phyloP scores from a whole-genome alignment of 1,139 yeast species.

The Geotrichum histeridarum region DNA sequence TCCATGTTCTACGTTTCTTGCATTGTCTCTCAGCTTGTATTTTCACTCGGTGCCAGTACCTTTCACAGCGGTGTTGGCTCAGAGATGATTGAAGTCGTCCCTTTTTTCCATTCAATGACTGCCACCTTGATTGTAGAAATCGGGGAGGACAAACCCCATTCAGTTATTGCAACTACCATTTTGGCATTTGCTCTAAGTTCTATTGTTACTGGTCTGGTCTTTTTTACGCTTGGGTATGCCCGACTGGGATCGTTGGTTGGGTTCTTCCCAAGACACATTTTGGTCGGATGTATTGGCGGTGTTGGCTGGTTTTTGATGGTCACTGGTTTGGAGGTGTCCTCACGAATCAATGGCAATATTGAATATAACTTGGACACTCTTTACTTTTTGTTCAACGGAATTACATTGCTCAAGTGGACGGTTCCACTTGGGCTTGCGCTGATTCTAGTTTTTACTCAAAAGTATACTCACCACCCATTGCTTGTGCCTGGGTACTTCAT shows the following conservation, averaged over 20 bases:
- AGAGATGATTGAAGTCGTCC: slow-evolving; percentile 97
- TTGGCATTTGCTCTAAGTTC: slow-evolving; percentile 80
- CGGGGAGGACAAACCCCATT: slow-evolving; percentile 51
- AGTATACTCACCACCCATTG: slow-evolving; percentile 64
- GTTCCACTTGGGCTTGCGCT: slow-evolving; percentile 63
- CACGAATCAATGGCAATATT: slow-evolving; percentile 70
- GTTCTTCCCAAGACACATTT: slow-evolving; percentile 90
- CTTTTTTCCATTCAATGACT: slow-evolving; percentile 96
- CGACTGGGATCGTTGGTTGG: slow-evolving; percentile 82
- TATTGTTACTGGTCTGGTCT: slow-evolving; percentile 78
- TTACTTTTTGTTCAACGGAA: slow-evolving; percentile 41
- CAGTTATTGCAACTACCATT: slow-evolving; percentile 79
- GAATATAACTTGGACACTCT: slow-evolving; percentile 58
- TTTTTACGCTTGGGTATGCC: slow-evolving; percentile 69
- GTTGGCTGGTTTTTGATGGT: slow-evolving; percentile 88
- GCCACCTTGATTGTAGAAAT: slow-evolving; percentile 55
- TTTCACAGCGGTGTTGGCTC: slow-evolving; percentile 89
- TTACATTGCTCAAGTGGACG: slow-evolving; percentile 59
- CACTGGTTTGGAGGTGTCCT: slow-evolving; percentile 86
- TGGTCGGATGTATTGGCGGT: slow-evolving; percentile 97
- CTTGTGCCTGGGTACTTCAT: slow-evolving; percentile 80
- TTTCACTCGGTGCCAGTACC: slow-evolving; percentile 84
- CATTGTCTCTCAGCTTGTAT: slow-evolving; percentile 78
- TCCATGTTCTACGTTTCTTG: slow-evolving; percentile 93
- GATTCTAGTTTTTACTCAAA: slow-evolving; percentile 53